Percentiles rank a stretch among this genome's conserved stretches.
These are phyloP conservation scores for Colletotrichum viniferum DNA, from an alignment of 2,329 filamentous ascomycete species.

Conservation along the genomic window DNA sequence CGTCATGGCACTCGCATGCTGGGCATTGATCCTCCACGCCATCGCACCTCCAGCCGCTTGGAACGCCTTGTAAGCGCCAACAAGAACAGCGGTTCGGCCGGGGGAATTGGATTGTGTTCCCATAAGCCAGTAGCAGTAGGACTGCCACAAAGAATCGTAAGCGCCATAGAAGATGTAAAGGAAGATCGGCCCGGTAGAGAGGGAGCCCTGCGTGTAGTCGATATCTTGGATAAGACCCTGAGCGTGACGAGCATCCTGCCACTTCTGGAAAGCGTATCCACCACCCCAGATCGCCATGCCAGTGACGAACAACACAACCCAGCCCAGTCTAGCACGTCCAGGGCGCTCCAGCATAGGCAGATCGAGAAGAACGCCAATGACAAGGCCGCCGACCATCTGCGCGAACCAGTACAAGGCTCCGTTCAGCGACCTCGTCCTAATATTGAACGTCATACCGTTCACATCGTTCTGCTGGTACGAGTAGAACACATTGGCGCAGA, in stretches of 20 bases:
- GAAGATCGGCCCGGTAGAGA: conserved; percentile 67
- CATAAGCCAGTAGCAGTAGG: conserved; percentile 65
- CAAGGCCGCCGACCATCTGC: conserved; percentile 57
- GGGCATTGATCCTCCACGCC: conserved; percentile 48
- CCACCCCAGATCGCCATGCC: conserved; percentile 62
- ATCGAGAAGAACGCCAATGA: conserved; percentile 52
- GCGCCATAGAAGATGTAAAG: conserved; percentile 75
- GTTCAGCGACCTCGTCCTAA: conserved; percentile 60
- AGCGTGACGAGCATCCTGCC: conserved; percentile 49
- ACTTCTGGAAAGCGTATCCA: conserved; percentile 69
- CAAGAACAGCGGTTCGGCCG: conserved; percentile 44
- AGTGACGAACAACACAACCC: conserved; percentile 48
- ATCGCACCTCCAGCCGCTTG: conserved; percentile 48
- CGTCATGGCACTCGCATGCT: conserved; percentile 37
- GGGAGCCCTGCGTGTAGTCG: conserved; percentile 49
- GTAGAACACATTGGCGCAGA: conserved; percentile 60
- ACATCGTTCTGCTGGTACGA: conserved; percentile 61
- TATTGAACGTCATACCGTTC: conserved; percentile 59
- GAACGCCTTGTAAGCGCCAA: conserved; percentile 51
- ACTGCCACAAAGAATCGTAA: conserved; percentile 72
- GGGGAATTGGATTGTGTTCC: conserved; percentile 48
- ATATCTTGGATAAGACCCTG: conserved; percentile 45
- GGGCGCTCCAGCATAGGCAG: conserved; percentile 44
- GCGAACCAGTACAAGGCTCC: conserved; percentile 60
- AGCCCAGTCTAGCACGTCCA: conserved; percentile 50